Percentiles rank a stretch among this genome's conserved stretches.
These are phyloP conservation scores for Verticillium nonalfalfae DNA, from an alignment of 2,329 filamentous ascomycete genomes.

Conservation along the genomic window DNA sequence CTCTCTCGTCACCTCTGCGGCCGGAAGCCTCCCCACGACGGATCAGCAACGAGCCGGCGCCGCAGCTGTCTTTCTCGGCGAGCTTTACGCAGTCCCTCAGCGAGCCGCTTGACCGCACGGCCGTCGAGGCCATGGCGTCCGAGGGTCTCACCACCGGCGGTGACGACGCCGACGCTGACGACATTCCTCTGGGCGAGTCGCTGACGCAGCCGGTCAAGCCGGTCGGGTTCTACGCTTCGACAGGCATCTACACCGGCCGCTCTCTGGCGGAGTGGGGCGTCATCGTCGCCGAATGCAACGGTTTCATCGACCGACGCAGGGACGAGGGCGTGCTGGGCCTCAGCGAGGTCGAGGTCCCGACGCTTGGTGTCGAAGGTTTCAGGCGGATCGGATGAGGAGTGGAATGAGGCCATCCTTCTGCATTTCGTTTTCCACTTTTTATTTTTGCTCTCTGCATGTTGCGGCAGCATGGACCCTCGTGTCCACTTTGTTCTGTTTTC, in stretches of 20 bases:
- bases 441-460: background rate
- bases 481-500: background rate
- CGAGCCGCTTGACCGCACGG: constrained; percentile 7
- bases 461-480: background rate
- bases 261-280: constrained; percentile 74
- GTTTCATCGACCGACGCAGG: constrained; percentile 69
- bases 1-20: constrained; percentile 24
- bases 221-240: constrained; percentile 33
- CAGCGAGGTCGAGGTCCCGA: constrained; percentile 56
- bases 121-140: background rate
- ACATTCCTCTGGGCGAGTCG: constrained; percentile 16
- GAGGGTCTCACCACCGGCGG: background rate
- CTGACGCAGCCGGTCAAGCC: constrained; percentile 39
- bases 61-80: constrained; percentile 12
- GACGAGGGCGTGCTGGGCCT: constrained; percentile 65
- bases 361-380: constrained; percentile 34
- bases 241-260: constrained; percentile 59
- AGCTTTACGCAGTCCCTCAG: constrained; percentile 8
- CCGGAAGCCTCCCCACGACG: background rate
- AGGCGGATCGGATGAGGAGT: constrained; percentile 15
- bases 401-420: background rate
- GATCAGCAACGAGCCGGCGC: constrained; percentile 9
- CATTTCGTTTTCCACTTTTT: background rate
- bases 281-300: constrained; percentile 72
- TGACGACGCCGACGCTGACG: background rate